Evolutionary conservation across 495 filamentous ascomycete species (phyloP).

Genomic region (Margaritispora aquatica): DNA sequence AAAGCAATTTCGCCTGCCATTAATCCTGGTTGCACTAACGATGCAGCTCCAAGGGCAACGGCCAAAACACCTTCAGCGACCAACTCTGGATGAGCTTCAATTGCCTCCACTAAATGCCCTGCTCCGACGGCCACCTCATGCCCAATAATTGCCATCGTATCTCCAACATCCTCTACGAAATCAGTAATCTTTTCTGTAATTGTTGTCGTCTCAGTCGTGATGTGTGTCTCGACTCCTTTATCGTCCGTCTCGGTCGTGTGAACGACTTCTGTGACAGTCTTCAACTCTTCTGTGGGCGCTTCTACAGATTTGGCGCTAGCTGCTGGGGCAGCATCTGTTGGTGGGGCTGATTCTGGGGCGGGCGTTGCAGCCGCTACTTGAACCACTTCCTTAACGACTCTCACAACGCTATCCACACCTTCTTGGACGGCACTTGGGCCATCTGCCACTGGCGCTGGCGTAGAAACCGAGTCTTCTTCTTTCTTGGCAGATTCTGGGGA

Average conservation of each 20-base stretch:
- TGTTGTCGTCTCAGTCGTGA: neutral
- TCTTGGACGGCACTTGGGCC: neutral
- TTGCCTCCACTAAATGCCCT: neutral
- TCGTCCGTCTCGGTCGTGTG: neutral
- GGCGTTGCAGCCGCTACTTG: neutral
- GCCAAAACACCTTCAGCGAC: slow-evolving; percentile 17
- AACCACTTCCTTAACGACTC: neutral
- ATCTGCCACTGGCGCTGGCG: neutral
- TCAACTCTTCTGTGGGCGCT: neutral
- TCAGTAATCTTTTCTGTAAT: neutral
- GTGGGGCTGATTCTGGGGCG: neutral
- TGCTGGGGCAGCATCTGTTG: neutral
- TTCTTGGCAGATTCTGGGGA: neutral
- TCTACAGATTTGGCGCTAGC: neutral
- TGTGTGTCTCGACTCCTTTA: neutral
- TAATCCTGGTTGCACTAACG: slow-evolving; percentile 24
- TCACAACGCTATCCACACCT: neutral
- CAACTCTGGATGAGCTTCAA: slow-evolving; percentile 17
- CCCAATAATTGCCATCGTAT: slow-evolving; percentile 2
- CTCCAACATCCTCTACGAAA: slow-evolving; percentile 1
- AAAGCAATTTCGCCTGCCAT: slow-evolving; percentile 59
- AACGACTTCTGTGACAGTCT: neutral
- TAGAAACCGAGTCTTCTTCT: neutral
- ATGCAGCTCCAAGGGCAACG: slow-evolving; percentile 13
- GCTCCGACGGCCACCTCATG: slow-evolving; percentile 11